Conservation (phyloP, 768 basidiomycete species). For the Tricholoma flavovirens region DNA sequence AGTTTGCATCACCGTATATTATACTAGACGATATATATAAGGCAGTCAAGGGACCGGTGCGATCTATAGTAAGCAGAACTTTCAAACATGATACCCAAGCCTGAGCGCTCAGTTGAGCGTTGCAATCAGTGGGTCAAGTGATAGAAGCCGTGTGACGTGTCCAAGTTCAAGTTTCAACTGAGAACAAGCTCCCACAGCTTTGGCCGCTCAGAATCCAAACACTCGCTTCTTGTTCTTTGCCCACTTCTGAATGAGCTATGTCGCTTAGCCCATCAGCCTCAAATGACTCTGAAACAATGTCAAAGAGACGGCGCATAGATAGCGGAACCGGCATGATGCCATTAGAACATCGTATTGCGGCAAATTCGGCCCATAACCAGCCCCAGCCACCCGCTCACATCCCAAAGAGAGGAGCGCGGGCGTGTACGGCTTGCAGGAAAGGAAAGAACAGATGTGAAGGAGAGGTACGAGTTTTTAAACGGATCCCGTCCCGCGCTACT, state of each 20-base stretch:
- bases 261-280: slow-evolving; percentile 62
- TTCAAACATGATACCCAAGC: no score
- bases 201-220: slow-evolving; percentile 10
- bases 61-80: no score
- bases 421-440: slow-evolving; percentile 84
- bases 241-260: slow-evolving; percentile 36
- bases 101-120: no score
- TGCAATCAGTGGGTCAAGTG: neutral
- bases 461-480: slow-evolving; percentile 54
- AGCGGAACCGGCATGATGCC: slow-evolving; percentile 20
- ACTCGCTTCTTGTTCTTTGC: slow-evolving; percentile 11
- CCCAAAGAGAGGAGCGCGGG: slow-evolving; percentile 84
- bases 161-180: no score
- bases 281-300: slow-evolving; percentile 47
- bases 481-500: slow-evolving; percentile 41
- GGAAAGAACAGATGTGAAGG: slow-evolving; percentile 94
- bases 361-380: slow-evolving; percentile 26
- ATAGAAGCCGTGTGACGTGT: neutral
- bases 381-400: slow-evolving; percentile 50
- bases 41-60: no score
- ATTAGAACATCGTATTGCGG: slow-evolving; percentile 32
- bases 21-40: no score
- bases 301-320: slow-evolving; percentile 54
- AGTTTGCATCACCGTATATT: no score
- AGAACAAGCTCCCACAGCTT: slow-evolving; percentile 5